Evolutionary conservation across 1,284 basidiomycete genomes (phyloP).

Genomic region (Melampsora larici-populina): DNA sequence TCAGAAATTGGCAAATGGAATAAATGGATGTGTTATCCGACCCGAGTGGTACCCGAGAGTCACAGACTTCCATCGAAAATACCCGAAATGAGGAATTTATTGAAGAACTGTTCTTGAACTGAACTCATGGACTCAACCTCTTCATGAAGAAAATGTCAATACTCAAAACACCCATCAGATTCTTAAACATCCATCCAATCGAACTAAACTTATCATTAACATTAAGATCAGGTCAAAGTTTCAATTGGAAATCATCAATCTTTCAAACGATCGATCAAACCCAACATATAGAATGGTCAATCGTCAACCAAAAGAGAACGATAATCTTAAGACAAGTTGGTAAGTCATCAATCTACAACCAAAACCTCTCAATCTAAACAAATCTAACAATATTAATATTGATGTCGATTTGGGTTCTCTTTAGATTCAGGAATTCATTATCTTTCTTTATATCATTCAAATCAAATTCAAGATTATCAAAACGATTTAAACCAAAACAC

Average conservation of each 20-base stretch:
- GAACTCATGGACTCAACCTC: not conserved
- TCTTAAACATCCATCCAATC: constrained; percentile 45
- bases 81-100: too few species aligned
- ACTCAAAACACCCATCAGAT: constrained; percentile 49
- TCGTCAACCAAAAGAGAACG: constrained; percentile 48
- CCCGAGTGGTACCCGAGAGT: too few species aligned
- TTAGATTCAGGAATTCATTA: constrained; percentile 57
- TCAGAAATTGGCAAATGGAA: too few species aligned
- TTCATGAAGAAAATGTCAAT: not conserved
- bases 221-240: constrained; percentile 48
- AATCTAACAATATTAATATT: not conserved
- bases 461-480: constrained; percentile 51
- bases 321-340: constrained; percentile 50
- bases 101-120: too few species aligned
- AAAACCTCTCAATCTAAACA: not conserved
- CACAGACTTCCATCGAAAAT: too few species aligned
- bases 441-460: constrained; percentile 48
- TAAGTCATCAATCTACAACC: constrained; percentile 36
- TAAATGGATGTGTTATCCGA: too few species aligned
- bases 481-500: constrained; percentile 54
- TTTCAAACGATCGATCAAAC: constrained; percentile 14
- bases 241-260: constrained; percentile 47
- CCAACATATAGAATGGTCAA: constrained; percentile 47
- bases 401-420: not conserved
- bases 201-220: constrained; percentile 49